Conservation (phyloP, 2,329 filamentous ascomycete species). For the Aspergillus pseudoviridinutans region DNA sequence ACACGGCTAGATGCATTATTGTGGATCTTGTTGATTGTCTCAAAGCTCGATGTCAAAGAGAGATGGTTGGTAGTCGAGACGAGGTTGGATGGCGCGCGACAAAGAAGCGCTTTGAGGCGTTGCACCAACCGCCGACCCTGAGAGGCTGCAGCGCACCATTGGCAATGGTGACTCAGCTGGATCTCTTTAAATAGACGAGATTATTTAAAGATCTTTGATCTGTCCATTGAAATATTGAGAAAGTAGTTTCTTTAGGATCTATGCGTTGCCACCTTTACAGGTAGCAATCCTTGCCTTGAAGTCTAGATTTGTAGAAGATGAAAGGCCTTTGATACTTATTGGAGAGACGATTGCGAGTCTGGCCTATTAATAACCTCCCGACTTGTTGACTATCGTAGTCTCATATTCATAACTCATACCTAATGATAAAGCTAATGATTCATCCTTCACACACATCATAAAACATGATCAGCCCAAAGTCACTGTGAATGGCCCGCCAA, state of each 20-base stretch:
- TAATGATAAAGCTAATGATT: not conserved
- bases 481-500: conserved; percentile 49
- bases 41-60: not conserved
- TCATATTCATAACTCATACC: not conserved
- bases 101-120: not conserved
- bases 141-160: not conserved
- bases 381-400: not conserved
- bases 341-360: too few species aligned
- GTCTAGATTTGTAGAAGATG: too few species aligned
- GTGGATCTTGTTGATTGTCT: not conserved
- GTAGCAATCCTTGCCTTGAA: not conserved
- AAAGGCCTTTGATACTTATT: too few species aligned
- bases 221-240: not conserved
- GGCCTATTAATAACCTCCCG: not conserved
- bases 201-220: not conserved
- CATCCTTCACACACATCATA: not conserved
- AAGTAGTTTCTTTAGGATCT: not conserved
- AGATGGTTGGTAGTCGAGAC: not conserved
- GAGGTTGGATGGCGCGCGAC: not conserved
- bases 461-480: not conserved
- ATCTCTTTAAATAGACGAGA: not conserved
- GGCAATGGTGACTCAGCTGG: not conserved
- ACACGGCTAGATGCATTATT: not conserved
- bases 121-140: not conserved
- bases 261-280: not conserved